Percentiles rank a stretch among this genome's conserved stretches.
Evolutionary conservation across 208 protist species (phyloP).

Genomic region (Acanthamoeba lenticulata): DNA sequence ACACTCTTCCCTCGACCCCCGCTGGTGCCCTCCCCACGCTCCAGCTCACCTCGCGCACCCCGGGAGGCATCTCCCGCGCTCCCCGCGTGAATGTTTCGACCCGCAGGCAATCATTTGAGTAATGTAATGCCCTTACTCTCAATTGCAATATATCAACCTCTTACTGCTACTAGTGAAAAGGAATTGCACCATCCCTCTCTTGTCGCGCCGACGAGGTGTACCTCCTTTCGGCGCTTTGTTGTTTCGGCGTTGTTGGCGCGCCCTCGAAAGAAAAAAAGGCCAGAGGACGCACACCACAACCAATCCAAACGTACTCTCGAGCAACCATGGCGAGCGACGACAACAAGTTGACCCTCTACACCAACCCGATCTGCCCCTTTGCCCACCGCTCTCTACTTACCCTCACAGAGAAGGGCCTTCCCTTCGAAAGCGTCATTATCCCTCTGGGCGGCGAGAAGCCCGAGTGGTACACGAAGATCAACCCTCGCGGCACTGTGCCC

Average conservation of each 20-base stretch:
- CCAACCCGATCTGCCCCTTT: slow-evolving; percentile 61
- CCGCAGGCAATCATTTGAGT: slow-evolving; percentile 2
- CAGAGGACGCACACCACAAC: neutral
- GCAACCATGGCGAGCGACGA: neutral
- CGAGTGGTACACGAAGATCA: slow-evolving; percentile 46
- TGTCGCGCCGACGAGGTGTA: too few relatives aligned
- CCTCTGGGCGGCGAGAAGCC: slow-evolving; percentile 31
- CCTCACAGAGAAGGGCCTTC: slow-evolving; percentile 7
- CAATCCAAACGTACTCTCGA: neutral
- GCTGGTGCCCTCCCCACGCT: neutral
- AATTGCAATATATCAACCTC: too few relatives aligned
- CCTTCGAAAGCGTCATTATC: slow-evolving; percentile 28
- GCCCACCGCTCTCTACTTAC: slow-evolving; percentile 47
- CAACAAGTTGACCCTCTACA: slow-evolving; percentile 58
- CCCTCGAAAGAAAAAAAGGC: too few relatives aligned
- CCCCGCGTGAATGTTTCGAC: neutral
- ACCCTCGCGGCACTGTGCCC: slow-evolving; percentile 54
- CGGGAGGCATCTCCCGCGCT: neutral
- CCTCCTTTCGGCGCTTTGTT: too few relatives aligned
- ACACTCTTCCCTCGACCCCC: neutral
- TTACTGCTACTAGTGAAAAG: too few relatives aligned
- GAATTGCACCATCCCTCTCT: too few relatives aligned
- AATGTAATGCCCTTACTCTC: too few relatives aligned
- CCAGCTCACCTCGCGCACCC: neutral
- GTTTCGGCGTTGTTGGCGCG: too few relatives aligned